Evolutionary conservation across 2,329 filamentous ascomycete genomes (phyloP), one percentile per base, ranked within the genome.

Genomic region (Neopestalotiopsis sp.): DNA sequence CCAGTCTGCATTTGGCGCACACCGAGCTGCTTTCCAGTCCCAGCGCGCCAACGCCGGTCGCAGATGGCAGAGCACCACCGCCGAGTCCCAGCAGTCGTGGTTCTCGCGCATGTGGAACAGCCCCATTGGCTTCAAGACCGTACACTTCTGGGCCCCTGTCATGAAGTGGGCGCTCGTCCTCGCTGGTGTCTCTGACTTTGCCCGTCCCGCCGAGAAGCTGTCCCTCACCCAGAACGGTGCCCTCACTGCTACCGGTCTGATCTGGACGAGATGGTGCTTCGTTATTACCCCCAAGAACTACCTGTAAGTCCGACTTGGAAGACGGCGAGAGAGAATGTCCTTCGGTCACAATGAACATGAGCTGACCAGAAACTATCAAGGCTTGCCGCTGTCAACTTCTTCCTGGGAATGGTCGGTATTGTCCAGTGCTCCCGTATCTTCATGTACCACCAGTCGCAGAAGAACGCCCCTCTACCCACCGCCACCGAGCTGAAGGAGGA

Each of bases 191-290:
- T 91, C 94, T 75, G 96, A 99, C 85, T 93, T 99, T 81, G 88
- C 91, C 71, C 94, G 96, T 75, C 96, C 96, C 40, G 94, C 93
- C 72, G 93, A 97, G 81, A 94, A 94, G 82, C 93, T 99, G 74
- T 98, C 95, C 56, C 85, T 98, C 71, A 96, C 93, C 38, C 95
- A 98, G 84, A 99, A 98, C 85, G 86, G 86, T 65, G 95, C 96
- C 69, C 89, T 99, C 75, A 96, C 94, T 79, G 91, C 91, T 75
- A 99, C 96, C 10, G 96, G 96, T 74, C 83, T 92, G 73, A 99
- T 99, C 88, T 99, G 96, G 96, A 99, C 96, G 60, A 90, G 96
- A 74, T 99, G 96, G 96, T 99, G 96, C 87, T 88, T 98, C 79
- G 92, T 99, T 81, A 99, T 99, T 84, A 94, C 91, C 82, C 96